Conservation (phyloP, 495 filamentous ascomycete genomes). For the Cercophora sp. region DNA sequence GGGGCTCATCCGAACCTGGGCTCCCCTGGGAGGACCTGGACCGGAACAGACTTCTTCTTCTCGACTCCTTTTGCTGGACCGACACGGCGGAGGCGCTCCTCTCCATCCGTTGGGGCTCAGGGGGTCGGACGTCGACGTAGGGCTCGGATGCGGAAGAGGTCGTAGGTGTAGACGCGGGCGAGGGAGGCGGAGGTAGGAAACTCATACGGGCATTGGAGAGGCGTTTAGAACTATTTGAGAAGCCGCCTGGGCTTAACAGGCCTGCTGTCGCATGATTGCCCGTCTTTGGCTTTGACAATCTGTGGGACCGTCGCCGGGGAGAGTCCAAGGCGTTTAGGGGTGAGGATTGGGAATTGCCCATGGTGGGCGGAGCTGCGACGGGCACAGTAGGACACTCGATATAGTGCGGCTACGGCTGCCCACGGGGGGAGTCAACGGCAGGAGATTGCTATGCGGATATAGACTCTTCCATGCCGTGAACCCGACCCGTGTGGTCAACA, state of each 20-base stretch:
- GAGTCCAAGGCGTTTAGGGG: conserved; percentile 25
- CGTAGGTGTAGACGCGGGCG: conserved; percentile 18
- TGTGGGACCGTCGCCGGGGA: conserved; percentile 37
- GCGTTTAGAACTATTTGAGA: conserved; percentile 31
- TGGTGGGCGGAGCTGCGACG: conserved; percentile 19
- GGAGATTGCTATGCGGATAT: conserved; percentile 38
- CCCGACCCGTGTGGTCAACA: conserved; percentile 18
- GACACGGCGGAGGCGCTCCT: conserved; percentile 20
- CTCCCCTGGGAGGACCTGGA: conserved; percentile 26
- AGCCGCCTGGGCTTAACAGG: conserved; percentile 37
- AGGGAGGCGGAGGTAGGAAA: conserved; percentile 18
- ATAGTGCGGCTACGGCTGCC: conserved; percentile 6
- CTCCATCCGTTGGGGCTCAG: conserved; percentile 6
- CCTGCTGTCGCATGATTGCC: conserved; percentile 41
- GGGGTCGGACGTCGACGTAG: not conserved
- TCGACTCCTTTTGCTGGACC: conserved; percentile 19
- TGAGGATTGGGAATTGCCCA: conserved; percentile 45
- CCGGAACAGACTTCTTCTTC: conserved; percentile 30
- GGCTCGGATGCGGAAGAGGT: conserved; percentile 4
- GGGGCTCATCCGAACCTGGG: conserved; percentile 8
- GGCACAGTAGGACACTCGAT: not conserved
- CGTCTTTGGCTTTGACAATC: conserved; percentile 47
- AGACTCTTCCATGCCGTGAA: conserved; percentile 39
- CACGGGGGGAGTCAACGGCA: conserved; percentile 22
- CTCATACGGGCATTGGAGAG: conserved; percentile 28